phyloP scores from a whole-genome alignment of 805 yeast species.

The Wickerhamomyces xylosicus region DNA sequence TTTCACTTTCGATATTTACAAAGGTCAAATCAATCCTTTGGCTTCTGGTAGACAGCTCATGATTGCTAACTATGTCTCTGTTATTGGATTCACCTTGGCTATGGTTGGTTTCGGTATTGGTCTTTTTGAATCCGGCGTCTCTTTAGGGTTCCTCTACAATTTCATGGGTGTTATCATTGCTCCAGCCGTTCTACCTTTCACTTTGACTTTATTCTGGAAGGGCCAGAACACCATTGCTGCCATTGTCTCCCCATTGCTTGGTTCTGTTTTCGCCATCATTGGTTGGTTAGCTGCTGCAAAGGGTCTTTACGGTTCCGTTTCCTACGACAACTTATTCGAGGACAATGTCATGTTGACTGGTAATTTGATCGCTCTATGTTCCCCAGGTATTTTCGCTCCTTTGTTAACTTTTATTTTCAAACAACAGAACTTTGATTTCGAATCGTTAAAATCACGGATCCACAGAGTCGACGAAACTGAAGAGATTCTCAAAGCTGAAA shows the following conservation, averaged over 20 bases:
- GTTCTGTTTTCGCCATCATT: slow-evolving; percentile 64
- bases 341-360: slow-evolving; percentile 89
- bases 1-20: slow-evolving; percentile 77
- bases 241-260: slow-evolving; percentile 64
- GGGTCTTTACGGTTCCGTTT: slow-evolving; percentile 30
- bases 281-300: slow-evolving; percentile 52
- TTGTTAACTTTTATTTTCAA: slow-evolving; percentile 57
- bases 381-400: slow-evolving; percentile 62
- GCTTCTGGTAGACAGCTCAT: slow-evolving; percentile 72
- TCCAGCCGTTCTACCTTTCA: slow-evolving; percentile 75
- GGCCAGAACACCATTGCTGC: slow-evolving; percentile 65
- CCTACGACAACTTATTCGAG: slow-evolving; percentile 52
- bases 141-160: slow-evolving; percentile 82
- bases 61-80: slow-evolving; percentile 17
- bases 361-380: slow-evolving; percentile 69
- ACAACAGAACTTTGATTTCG: slow-evolving; percentile 70
- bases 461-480: slow-evolving; percentile 63
- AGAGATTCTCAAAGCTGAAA: slow-evolving; percentile 41
- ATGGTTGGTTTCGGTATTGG: slow-evolving; percentile 85
- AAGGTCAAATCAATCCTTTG: slow-evolving; percentile 66
- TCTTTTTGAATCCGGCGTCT: slow-evolving; percentile 67
- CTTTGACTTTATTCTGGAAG: slow-evolving; percentile 51
- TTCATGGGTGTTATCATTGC: slow-evolving; percentile 86
- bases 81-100: slow-evolving; percentile 31
- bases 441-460: slow-evolving; percentile 40